Conservation (phyloP, 2,329 filamentous ascomycete genomes). For the Falciphora oryzae region DNA sequence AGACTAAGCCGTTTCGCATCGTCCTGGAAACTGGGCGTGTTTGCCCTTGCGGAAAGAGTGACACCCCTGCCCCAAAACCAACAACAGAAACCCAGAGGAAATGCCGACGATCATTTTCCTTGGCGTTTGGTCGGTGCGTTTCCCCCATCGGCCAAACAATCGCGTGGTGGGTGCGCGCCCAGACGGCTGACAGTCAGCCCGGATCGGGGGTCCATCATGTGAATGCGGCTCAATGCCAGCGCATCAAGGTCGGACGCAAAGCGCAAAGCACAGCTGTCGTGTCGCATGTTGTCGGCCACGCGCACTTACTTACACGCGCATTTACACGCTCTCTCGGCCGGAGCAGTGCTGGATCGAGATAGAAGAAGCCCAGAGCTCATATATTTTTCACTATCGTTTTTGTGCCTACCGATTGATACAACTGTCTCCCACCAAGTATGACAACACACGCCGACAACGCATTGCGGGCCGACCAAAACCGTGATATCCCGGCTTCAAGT, state of each 20-base stretch:
- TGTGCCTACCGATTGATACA: no score
- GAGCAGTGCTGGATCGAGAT: neutral
- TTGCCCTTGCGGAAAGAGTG: no score
- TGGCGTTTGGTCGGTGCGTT: no score
- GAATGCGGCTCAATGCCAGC: neutral
- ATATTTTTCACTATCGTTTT: no score
- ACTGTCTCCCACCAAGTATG: no score
- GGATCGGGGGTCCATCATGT: no score
- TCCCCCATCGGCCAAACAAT: neutral
- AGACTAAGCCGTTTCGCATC: neutral
- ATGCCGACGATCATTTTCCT: no score
- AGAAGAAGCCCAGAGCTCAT: neutral
- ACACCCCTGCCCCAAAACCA: no score
- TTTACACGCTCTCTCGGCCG: neutral
- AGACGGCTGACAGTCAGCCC: neutral
- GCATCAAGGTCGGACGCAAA: neutral
- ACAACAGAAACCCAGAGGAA: no score
- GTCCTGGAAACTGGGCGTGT: neutral
- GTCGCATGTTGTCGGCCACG: neutral
- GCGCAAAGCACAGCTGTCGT: neutral
- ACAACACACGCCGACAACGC: no score
- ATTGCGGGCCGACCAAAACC: no score
- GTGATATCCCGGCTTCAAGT: neutral
- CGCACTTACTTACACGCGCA: neutral
- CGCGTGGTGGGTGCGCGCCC: no score